Evolutionary conservation across 345 rosid species (phyloP), one percentile per base, ranked within the genome.

Genomic region (Schrenkiella parvula): DNA sequence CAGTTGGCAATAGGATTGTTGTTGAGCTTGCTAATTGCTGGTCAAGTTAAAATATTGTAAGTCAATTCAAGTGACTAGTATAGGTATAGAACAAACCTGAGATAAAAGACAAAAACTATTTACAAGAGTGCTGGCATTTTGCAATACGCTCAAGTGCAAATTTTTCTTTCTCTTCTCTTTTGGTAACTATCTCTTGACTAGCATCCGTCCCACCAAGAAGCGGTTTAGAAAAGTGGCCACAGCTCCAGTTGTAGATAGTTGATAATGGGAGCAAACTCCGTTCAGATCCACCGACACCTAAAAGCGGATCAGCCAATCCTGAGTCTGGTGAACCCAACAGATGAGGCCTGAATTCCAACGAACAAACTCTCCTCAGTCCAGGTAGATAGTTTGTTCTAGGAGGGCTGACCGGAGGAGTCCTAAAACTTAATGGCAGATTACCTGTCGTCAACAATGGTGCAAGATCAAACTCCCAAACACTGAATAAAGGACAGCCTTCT

Each of bases 361-460:
- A 95, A 66, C 82, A 88, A 80, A 92, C 99, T 83, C 98, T 92
- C 48, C 98, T 88, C 75, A 92, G 87, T 72, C 96, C 91, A 60
- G 92, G 76, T 51, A 95, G 76, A 79, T 83, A 87, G 81, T 79
- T 92, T 77, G 84, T 82, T 47, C 91, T 86, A 50, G 99, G 98
- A 70, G 99, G 99, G 75, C 99, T 92, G 65, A 95, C 99, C 35
- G 98, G 95, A 71, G 99, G 98, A 77, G 99, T 92, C 81, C 99
- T 88, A 80, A 95, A 95, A 63, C 89, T 86, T 69, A 85, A 74
- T 64, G 97, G 90, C 48, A 95, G 71, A 71, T 84, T 93, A 86
- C 98, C 99, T 95, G 89, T 63, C 59, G 74, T 82, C 32, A 80
- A 65, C 17, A 82, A 68, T 62, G 81, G 56, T 51, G 23, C 22